A percentile compares a stretch with the other conserved stretches of the same genome.
These are phyloP conservation scores for Fusarium vanettenii DNA, from an alignment of 2,329 filamentous ascomycete genomes.

Conservation along the genomic window DNA sequence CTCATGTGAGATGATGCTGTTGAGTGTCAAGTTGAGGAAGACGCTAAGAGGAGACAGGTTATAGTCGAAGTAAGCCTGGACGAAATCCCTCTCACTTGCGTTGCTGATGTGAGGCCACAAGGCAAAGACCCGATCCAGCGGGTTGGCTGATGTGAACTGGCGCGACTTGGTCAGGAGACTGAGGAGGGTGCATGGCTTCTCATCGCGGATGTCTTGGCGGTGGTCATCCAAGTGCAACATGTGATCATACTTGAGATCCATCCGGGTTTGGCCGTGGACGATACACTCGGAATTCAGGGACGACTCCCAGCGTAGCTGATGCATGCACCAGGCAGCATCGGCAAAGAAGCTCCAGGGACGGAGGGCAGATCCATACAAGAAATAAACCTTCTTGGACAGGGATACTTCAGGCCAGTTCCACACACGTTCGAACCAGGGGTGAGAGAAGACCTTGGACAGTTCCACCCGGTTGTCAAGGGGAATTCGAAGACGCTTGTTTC, in stretches of 20 bases:
- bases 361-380: constrained; percentile 7
- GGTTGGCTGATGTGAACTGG: constrained; percentile 8
- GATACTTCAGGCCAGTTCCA: constrained; percentile 16
- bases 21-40: constrained; percentile 15
- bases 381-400: constrained; percentile 13
- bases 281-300: constrained; percentile 11
- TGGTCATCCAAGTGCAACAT: constrained; percentile 9
- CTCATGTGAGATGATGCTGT: constrained; percentile 6
- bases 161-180: constrained; percentile 10
- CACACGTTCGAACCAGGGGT: constrained; percentile 9
- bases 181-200: constrained; percentile 1
- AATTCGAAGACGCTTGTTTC: constrained; percentile 8
- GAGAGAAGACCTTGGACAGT: constrained; percentile 9
- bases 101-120: constrained; percentile 10
- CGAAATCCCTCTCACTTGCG: neutral
- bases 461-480: constrained; percentile 6
- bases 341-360: constrained; percentile 13
- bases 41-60: constrained; percentile 3
- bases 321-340: constrained; percentile 11
- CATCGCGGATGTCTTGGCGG: constrained; percentile 2
- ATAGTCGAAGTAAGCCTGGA: constrained; percentile 12
- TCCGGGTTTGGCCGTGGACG: constrained; percentile 8
- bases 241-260: constrained; percentile 14
- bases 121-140: constrained; percentile 9
- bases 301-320: constrained; percentile 12